Base-by-base conservation (phyloP, 139 green algal genomes). In the Mychonastes homosphaera region DNA sequence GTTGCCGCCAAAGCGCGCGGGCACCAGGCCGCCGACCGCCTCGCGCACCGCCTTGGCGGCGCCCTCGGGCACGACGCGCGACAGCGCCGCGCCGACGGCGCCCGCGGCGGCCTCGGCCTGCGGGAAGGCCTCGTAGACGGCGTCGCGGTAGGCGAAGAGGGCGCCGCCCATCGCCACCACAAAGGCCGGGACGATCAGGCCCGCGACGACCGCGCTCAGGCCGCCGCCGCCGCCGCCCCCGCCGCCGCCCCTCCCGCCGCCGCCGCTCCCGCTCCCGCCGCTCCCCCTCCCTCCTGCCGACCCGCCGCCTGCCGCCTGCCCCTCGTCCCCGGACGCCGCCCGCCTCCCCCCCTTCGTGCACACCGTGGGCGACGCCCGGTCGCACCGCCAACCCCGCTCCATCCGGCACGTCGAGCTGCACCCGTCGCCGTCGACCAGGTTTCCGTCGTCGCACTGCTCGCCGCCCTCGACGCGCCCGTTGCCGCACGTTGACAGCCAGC, bases 371-470 rank as follows among this genome's bases (percentile, higher is more conserved):
- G n/a, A n/a, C 51, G 62, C 49, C 64, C 66, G 12, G 12, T 53
- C n/a, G 65, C 77, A 84, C 4, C 24, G 53, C 58, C 62, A 84
- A 23, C 73, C 77, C 0, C 39, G 50, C 58, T 84, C 74, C 6
- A 88, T 63, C 36, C 70, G 58, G 78, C 86, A 94, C 21, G 38
- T 21, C 3, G 68, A 33, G 30, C 60, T 76, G 84, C 86, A 94
- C 23, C 86, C 86, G 59, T 87, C 75, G 1, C 86, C 85, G 26
- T 76, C 63, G 2, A 21, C 27, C 0, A 56, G 53, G 55, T 87
- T 66, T 3, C 87, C 87, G 53, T 87, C 79, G 46, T 95, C 87
- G 64, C 87, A 95, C 70, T 92, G 58, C 69, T 95, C 87, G 9
- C 61, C 30, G 0, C 85, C 86, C 65, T 94, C 85, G 24, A 94